Conservation (phyloP, 257 asterid genomes). For the Jacaranda mimosifolia region DNA sequence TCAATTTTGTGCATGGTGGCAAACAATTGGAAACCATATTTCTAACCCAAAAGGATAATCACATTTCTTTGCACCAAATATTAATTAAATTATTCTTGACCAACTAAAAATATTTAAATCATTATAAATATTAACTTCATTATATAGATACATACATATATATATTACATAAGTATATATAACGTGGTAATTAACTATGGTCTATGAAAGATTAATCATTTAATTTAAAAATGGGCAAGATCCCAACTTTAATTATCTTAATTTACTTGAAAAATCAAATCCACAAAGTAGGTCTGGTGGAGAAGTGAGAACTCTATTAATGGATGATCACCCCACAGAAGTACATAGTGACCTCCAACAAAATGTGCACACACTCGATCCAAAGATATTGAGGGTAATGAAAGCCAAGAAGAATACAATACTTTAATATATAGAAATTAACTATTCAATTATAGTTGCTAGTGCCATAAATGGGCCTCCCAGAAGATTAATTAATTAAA, state of each 20-base stretch:
- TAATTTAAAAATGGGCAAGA: neutral
- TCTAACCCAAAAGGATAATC: too few species aligned
- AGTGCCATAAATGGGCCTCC: too few species aligned
- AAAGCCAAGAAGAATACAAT: neutral
- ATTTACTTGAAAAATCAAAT: neutral
- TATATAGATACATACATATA: too few species aligned
- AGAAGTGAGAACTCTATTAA: neutral
- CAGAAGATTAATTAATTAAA: too few species aligned
- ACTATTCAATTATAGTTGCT: neutral
- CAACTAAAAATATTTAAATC: neutral
- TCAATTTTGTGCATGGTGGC: too few species aligned
- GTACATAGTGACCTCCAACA: neutral
- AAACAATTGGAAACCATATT: too few species aligned
- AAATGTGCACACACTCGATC: neutral
- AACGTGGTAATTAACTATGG: too few species aligned
- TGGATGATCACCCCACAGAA: neutral
- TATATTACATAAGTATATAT: too few species aligned
- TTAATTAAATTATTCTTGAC: neutral
- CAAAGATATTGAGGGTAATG: neutral
- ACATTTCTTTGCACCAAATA: neutral
- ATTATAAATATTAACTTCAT: too few species aligned
- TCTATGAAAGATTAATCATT: too few species aligned
- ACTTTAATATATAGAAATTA: neutral
- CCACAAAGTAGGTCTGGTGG: neutral
- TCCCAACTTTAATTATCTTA: neutral